Evolutionary conservation across 116 monocot species (phyloP), one percentile per base, ranked within the genome.

Genomic region (Thalassia testudinum): DNA sequence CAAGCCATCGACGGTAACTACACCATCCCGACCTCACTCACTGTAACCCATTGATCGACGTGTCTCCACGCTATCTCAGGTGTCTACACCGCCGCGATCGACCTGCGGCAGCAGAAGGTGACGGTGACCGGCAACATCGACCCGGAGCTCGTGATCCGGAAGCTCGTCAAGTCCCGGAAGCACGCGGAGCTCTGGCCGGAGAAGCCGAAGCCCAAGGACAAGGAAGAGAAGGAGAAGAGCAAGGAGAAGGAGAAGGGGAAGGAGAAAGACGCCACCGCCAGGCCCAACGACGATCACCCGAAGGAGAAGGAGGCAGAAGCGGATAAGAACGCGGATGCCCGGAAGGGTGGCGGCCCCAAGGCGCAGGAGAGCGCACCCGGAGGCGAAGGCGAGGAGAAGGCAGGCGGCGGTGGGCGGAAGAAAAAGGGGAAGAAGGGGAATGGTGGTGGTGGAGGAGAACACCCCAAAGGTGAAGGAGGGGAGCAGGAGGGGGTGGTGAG

Each of bases 131-230:
- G 92, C 11, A 86, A 92, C 56, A 67, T 92, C 16, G 72, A 59
- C 1, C 66, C 66, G 8, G 75, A 92, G 3, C 49, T 44, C 18
- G 77, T 92, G 24, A 69, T 86, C 57, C 82, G 72, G 72, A 86
- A 77, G 72, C 80, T 92, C 13, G 20, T 60, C 51, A 92, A 82
- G 73, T 59, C 64, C 0, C 86, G 92, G 11, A 92, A 82, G 59
- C 86, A 74, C 30, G 86, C 92, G 22, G 86, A 86, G 72, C 62
- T 76, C 50, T 91, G 79, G 82, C 82, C 73, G 21, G 75, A 85
- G 52, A 52, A 50, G 30, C 65, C 52, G 28, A 52, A 43, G 52
- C 62, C 58, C 27, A 47, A 45, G 17, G 28, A 34, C 14, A 20
- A 38, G 17, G 42, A 47, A 16, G 20, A 29, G 47, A 21, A 26